phyloP scores from a whole-genome alignment of 1,284 basidiomycete genomes.

The Puccinia horiana region DNA sequence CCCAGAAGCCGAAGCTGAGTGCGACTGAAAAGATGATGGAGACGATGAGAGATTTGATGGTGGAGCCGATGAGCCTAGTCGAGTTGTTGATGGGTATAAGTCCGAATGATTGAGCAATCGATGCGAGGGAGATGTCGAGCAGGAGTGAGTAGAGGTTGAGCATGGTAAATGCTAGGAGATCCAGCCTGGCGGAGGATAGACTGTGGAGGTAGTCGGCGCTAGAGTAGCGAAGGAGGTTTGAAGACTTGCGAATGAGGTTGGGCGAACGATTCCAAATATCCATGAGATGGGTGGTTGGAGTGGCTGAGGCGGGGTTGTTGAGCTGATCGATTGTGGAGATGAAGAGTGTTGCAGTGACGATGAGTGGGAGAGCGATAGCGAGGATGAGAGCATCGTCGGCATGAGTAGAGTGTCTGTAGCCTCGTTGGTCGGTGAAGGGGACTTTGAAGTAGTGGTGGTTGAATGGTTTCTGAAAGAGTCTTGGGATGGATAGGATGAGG shows the following conservation, averaged over 20 bases:
- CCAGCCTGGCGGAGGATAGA: conserved; percentile 56
- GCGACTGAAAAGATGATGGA: conserved; percentile 17
- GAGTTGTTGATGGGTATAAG: conserved; percentile 56
- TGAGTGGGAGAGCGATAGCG: conserved; percentile 54
- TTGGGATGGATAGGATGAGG: neutral
- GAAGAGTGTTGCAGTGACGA: conserved; percentile 51
- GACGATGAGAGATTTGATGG: conserved; percentile 51
- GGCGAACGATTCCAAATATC: conserved; percentile 54
- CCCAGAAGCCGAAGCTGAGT: conserved; percentile 52
- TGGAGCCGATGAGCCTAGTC: conserved; percentile 55
- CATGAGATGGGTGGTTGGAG: conserved; percentile 49
- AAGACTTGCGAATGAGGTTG: conserved; percentile 49
- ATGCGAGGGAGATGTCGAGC: conserved; percentile 55
- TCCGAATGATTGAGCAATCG: conserved; percentile 54
- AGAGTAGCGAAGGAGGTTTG: neutral
- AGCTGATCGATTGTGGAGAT: neutral
- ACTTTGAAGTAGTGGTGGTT: conserved; percentile 52
- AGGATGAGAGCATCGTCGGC: conserved; percentile 56
- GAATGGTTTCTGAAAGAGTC: neutral
- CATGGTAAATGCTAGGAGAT: conserved; percentile 58
- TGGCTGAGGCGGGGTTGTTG: neutral
- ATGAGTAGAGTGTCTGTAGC: conserved; percentile 52
- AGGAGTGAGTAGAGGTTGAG: conserved; percentile 57
- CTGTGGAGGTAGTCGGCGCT: conserved; percentile 52
- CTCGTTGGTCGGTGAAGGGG: conserved; percentile 57